Evolutionary conservation across 768 basidiomycete species (phyloP).

Genomic region (Cystoderma amianthinum): DNA sequence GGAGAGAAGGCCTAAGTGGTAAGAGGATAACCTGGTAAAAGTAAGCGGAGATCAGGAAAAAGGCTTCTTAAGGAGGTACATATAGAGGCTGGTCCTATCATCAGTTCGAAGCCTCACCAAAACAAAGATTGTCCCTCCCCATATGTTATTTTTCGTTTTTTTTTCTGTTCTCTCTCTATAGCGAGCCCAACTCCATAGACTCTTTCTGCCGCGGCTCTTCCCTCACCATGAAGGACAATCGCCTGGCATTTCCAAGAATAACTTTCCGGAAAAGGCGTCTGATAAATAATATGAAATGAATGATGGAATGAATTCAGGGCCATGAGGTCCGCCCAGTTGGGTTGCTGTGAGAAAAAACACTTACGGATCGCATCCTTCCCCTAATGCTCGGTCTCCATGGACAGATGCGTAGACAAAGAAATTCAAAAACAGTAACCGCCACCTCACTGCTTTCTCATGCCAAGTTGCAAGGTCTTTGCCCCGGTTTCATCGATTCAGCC

Average conservation of each 20-base stretch:
- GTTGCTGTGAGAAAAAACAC: not conserved
- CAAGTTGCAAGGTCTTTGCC: too few species aligned
- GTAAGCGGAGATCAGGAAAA: constrained; percentile 19
- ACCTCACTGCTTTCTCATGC: too few species aligned
- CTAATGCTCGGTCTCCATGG: too few species aligned
- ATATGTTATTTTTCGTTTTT: not conserved
- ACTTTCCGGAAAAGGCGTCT: not conserved
- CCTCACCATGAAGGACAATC: not conserved
- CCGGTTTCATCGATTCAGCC: too few species aligned
- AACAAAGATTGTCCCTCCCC: not conserved
- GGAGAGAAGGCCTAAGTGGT: constrained; percentile 21
- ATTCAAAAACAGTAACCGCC: too few species aligned
- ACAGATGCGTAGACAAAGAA: too few species aligned
- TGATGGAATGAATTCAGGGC: not conserved
- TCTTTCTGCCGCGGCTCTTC: not conserved
- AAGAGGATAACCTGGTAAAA: constrained; percentile 17
- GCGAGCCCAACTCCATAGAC: not conserved
- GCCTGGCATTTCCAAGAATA: not conserved
- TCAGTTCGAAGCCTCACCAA: not conserved
- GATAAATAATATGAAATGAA: not conserved
- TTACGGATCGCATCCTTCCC: too few species aligned
- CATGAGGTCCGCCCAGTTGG: not conserved
- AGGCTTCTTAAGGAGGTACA: constrained; percentile 15
- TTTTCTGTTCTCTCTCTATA: not conserved
- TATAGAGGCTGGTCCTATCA: constrained; percentile 14